Base-by-base conservation (phyloP, 75 land plant species). In the Larix kaempferi region DNA sequence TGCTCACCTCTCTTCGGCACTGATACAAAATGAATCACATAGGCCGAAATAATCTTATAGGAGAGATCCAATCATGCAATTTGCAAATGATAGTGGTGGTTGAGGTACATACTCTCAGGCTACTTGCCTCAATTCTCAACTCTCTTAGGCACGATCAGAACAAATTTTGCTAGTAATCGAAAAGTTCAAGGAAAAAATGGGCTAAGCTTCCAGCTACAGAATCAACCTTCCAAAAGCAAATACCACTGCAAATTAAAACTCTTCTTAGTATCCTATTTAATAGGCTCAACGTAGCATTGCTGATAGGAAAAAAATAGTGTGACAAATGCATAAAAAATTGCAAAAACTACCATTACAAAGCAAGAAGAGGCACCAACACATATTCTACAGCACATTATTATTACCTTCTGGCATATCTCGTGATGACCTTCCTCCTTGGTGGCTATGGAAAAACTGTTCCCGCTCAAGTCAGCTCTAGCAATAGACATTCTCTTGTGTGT, bases 401-500 rank as follows among this genome's bases (percentile, higher is more conserved):
- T 69, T 44, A 69, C 72, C 72, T 69, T 39, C 39, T 41, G 11
- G 23, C 41, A n/a, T 69, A 21, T n/a, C 52, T 37, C n/a, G 37
- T n/a, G 2, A 22, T 21, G 72, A 69, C 25, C 52, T 69, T 69
- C 41, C 49, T 69, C 72, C 72, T 41, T 41, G 37, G 72, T 69
- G 23, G 72, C 25, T 69, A 69, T n/a, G 49, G 13, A 41, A 69
- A 44, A 69, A 39, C 72, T 41, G 52, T 37, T 69, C 72, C 52
- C 39, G 11, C 52, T 69, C 23, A 41, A 35, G 2, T 41, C 52
- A 69, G 72, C 22, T 41, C 72, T 22, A 69, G 72, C 72, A 4
- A 17, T 23, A 39, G 15, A 69, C 22, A 69, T 69, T 69, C 49
- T 22, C 49, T 41, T 69, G 49, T 22, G 22, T 39, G 72, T 11